phyloP scores from a whole-genome alignment of 352 stramenopile species.

The Thalassiosira allenii region DNA sequence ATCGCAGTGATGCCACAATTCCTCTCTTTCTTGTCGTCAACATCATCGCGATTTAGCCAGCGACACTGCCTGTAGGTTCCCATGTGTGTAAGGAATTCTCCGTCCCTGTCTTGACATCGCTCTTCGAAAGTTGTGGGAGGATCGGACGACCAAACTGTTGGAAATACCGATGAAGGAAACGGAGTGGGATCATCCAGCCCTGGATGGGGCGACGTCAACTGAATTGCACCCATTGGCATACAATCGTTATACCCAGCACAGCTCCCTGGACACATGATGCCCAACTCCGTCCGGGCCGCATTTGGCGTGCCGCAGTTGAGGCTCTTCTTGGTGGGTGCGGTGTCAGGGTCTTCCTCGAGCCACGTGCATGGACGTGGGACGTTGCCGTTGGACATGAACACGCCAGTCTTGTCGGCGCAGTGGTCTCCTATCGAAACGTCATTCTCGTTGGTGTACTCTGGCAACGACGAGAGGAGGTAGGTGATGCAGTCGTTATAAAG shows the following conservation, averaged over 20 bases:
- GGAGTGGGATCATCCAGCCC: background rate
- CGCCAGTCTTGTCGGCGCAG: conserved; percentile 47
- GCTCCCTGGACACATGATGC: conserved; percentile 46
- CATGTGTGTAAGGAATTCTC: conserved; percentile 8
- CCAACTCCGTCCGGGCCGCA: conserved; percentile 39
- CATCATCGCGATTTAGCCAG: conserved; percentile 43
- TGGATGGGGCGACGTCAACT: background rate
- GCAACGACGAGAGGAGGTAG: conserved; percentile 32
- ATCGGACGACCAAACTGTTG: background rate
- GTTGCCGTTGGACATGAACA: conserved; percentile 49
- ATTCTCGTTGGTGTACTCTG: conserved; percentile 22
- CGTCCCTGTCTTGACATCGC: background rate
- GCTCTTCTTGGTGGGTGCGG: conserved; percentile 55
- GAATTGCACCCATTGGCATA: too few relatives aligned
- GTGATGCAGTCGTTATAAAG: conserved; percentile 62
- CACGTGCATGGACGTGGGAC: conserved; percentile 43
- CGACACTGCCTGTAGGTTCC: conserved; percentile 27
- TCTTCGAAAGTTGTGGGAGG: background rate
- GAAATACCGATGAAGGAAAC: too few relatives aligned
- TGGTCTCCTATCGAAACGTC: conserved; percentile 41
- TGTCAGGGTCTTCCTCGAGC: conserved; percentile 53
- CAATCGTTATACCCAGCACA: conserved; percentile 61
- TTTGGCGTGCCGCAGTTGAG: conserved; percentile 52
- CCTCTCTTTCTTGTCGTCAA: conserved; percentile 26
- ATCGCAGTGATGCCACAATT: conserved; percentile 54